Evolutionary conservation across 2,329 filamentous ascomycete genomes (phyloP).

Genomic region (Ophiobolus disseminans): DNA sequence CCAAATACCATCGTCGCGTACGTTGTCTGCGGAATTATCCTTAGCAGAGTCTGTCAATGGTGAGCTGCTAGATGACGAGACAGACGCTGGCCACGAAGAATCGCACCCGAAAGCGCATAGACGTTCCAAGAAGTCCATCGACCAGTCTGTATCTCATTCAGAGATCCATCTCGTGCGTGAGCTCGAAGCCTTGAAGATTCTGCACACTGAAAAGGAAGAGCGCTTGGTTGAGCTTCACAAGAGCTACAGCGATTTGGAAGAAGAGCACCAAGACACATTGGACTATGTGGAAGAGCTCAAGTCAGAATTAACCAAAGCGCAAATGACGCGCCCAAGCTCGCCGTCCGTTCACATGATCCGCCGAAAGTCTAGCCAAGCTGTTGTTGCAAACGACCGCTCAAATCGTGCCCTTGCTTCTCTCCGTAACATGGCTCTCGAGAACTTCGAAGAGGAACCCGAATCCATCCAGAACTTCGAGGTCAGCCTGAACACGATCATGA

Average conservation of each 20-base stretch:
- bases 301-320: conserved; percentile 81
- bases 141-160: conserved; percentile 3
- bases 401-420: conserved; percentile 90
- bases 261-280: conserved; percentile 80
- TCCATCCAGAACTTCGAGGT: conserved; percentile 91
- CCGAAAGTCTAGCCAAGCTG: conserved; percentile 89
- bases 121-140: too few species aligned
- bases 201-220: conserved; percentile 78
- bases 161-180: conserved; percentile 58
- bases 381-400: conserved; percentile 86
- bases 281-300: conserved; percentile 91
- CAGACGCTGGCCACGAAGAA: conserved; percentile 67
- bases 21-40: conserved; percentile 91
- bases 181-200: conserved; percentile 71
- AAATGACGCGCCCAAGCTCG: conserved; percentile 66
- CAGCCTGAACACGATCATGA: conserved; percentile 89
- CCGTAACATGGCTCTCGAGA: conserved; percentile 84
- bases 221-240: conserved; percentile 75
- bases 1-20: conserved; percentile 81
- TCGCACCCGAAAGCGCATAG: too few species aligned
- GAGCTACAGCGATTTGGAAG: conserved; percentile 83
- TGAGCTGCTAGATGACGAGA: conserved; percentile 38
- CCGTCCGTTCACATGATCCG: conserved; percentile 80
- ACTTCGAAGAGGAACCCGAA: conserved; percentile 82
- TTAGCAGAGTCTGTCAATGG: conserved; percentile 72